Evolutionary conservation across 306 rosid species (phyloP).

Genomic region (Elaeagnus macrophylla): DNA sequence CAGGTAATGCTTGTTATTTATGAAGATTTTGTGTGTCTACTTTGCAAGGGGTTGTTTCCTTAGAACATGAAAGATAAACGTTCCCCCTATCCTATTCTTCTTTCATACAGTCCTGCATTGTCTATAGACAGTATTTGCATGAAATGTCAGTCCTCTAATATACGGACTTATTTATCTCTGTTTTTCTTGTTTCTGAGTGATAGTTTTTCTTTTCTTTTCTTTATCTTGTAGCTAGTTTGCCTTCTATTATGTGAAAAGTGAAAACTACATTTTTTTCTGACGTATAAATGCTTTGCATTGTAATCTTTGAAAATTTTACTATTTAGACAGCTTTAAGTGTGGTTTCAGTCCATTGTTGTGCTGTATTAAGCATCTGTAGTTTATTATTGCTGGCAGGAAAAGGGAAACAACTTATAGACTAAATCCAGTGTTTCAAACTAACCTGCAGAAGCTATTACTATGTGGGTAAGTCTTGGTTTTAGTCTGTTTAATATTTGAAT

Average conservation of each 20-base stretch:
- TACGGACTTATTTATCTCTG: too few relatives aligned
- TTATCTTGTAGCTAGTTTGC: too few relatives aligned
- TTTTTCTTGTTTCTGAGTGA: too few relatives aligned
- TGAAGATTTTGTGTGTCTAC: neutral
- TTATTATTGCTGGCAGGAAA: slow-evolving; percentile 47
- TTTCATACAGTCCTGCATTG: neutral
- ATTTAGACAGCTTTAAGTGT: neutral
- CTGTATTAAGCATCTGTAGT: neutral
- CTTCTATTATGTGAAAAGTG: too few relatives aligned
- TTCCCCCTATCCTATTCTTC: neutral
- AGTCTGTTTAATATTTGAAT: neutral
- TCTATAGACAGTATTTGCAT: too few relatives aligned
- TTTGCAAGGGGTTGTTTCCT: neutral
- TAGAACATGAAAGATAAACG: neutral
- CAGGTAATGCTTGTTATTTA: slow-evolving; percentile 30
- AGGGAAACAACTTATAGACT: slow-evolving; percentile 66
- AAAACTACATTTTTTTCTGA: too few relatives aligned
- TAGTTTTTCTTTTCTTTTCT: too few relatives aligned
- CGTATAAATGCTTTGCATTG: too few relatives aligned
- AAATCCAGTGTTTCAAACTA: slow-evolving; percentile 65
- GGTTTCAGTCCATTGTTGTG: neutral
- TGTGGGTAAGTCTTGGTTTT: slow-evolving; percentile 47
- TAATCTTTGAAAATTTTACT: neutral
- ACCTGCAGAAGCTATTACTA: slow-evolving; percentile 72
- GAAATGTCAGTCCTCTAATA: too few relatives aligned